Evolutionary conservation across 1,284 basidiomycete genomes (phyloP), one percentile per base, ranked within the genome.

Genomic region (Austropuccinia psidii): DNA sequence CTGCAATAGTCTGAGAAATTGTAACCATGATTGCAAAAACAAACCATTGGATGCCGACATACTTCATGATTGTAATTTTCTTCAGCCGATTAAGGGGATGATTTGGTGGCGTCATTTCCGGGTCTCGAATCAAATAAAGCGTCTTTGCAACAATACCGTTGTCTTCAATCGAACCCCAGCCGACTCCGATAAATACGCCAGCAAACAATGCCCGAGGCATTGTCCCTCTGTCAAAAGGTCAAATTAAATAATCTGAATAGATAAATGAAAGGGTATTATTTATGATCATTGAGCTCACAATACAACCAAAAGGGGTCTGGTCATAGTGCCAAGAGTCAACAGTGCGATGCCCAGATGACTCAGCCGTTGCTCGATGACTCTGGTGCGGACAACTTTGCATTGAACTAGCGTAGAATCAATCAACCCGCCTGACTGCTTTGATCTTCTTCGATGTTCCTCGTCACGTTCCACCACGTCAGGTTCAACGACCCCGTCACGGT

Each of bases 21-120:
- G 90, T 90, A 79, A 96, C 92, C 0, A 93, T 94, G 6, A 89
- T 88, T 0, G 89, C 93, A 77, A 97, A 97, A 13, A 89, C 91
- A 6, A 90, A 76, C 66, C 96, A 85, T 81, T 98, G 91, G 41
- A 96, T 85, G 5, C 83, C 82, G 1, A 92, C 83, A 80, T 93
- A 97, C 7, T 91, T 80, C n/a, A 88, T 77, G 69, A 97, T 87
- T 47, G 89, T 85, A 0, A 86, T 87, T 78, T 87, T 88, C 67
- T 90, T 86, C 31, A 98, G 88, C 76, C 83, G 84, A 39, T 84
- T 85, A 2, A 96, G 84, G 0, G 91, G 90, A 35, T 93, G 90
- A 43, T 85, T 80, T 0, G 81, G 79, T 1, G 87, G 83, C 0
- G 86, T 89, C 69, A 90, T 82, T 0, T 83, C 81, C 39, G 83